Evolutionary conservation across 805 yeast species (phyloP), one percentile per base, ranked within the genome.

Genomic region (Naumovozyma castellii): DNA sequence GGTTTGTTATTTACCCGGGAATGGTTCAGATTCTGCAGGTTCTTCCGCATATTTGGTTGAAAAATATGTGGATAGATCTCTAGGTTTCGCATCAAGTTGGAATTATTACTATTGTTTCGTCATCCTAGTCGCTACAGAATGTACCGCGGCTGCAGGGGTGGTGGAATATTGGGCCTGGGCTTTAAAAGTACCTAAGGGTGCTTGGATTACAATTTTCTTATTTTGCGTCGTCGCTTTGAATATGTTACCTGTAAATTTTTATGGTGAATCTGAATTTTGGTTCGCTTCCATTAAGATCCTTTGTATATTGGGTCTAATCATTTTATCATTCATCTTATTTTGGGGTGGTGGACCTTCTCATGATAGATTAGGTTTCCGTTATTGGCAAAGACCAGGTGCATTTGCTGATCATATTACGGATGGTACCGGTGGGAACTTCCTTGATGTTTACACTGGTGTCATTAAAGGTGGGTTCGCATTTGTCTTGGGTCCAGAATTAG

Each of bases 401-500:
- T 80, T 79, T 47, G 65, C 71, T 40, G 51, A 63, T 47, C 74
- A 76, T 49, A 49, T 73, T 38, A 61, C 65, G 2, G 54, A 50
- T 6, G 85, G 85, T 18, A 57, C 62, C 41, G 69, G 81, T 20
- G 87, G 85, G 35, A 70, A 69, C 44, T 78, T 81, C 57, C 61
- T 76, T 25, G 84, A 80, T 13, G 67, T 78, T 40, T 76, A 80
- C 75, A 72, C 76, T 13, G 77, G 73, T 39, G 64, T 79, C 37
- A 72, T 78, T 47, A 76, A 75, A 51, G 76, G 81, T 32, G 84
- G 78, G 13, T 79, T 77, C 49, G 75, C 83, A 3, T 78, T 77
- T 53, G 73, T 78, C 45, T 66, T 76, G 36, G 62, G 79, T 18
- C 84, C 84, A 14, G 85, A 79, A 62, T 65, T 79, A 50, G 71